Base-by-base conservation (phyloP, 2,329 filamentous ascomycete species). In the Calonectria crousiana region DNA sequence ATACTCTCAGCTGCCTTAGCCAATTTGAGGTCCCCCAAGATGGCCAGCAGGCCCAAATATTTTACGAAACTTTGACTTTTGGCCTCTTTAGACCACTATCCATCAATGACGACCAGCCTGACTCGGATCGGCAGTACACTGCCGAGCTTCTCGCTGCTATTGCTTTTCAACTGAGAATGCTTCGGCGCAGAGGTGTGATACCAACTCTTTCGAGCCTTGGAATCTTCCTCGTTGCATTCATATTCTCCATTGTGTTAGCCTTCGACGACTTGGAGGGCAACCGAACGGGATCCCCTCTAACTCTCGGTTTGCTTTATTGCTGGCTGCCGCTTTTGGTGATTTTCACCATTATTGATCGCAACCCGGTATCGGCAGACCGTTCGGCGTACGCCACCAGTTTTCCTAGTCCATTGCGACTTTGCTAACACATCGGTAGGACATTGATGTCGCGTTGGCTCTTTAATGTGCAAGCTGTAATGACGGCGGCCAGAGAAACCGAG, bases 271-370 rank as follows among this genome's bases (percentile, higher is more conserved):
- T 72, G 13, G 69, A 67, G 28, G 69, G 60, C 6, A 60, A 56
- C 32, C 38, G 51, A 13, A 72, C 64, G 1, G 62, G 62, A 8
- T 52, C 62, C 2, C 62, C 69, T 5, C 26, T 72, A 5, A 67
- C 69, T 10, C 32, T 72, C 2, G 64, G 69, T 10, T 28, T 72
- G 3, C 11, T 72, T 2, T 49, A 67, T 30, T 67, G 69, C 32
- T 72, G 64, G 69, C n/a, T 72, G 14, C 64, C 69, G 14, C 28
- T 62, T 18, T 32, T 72, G n/a, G 69, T 72, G 2, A 52, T 52
- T 10, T 67, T 72, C n/a, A 72, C 51, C n/a, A 72, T 67, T n/a
- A 67, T 72, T 44, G 69, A 67, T 10, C 69, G 69, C 16, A 72
- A 72, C 20, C 69, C 69, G 4, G 62, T 72, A 10, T 72, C 64